Percentiles rank a stretch among this genome's conserved stretches.
phyloP scores from a whole-genome alignment of 306 rosid species.

The Citrullus amarus region DNA sequence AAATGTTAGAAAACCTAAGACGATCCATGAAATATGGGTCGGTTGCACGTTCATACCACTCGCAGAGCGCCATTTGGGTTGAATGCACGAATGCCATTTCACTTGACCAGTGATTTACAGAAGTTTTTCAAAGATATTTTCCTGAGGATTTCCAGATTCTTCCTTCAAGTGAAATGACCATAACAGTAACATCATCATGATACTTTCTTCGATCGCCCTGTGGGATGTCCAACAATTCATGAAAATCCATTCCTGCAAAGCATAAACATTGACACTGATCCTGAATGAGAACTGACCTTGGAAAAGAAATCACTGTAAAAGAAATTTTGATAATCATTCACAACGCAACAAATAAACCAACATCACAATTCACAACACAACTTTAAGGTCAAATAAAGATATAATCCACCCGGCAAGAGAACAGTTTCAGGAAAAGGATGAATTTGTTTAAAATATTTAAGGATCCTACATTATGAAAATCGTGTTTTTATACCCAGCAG shows the following conservation, averaged over 20 bases:
- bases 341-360: background rate
- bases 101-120: slow-evolving; percentile 17
- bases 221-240: slow-evolving; percentile 91
- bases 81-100: slow-evolving; percentile 17
- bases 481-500: background rate
- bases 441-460: background rate
- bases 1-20: background rate
- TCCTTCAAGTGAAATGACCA: slow-evolving; percentile 98
- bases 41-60: slow-evolving; percentile 30
- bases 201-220: slow-evolving; percentile 97
- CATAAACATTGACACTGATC: background rate
- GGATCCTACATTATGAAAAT: background rate
- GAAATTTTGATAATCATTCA: background rate
- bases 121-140: slow-evolving; percentile 53
- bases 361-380: background rate
- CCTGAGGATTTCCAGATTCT: slow-evolving; percentile 99
- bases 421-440: background rate
- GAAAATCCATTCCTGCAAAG: slow-evolving; percentile 89
- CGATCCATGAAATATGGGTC: slow-evolving; percentile 48
- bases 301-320: background rate
- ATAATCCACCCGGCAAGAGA: background rate
- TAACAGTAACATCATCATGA: slow-evolving; percentile 96
- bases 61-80: slow-evolving; percentile 14
- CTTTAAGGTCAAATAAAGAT: background rate
- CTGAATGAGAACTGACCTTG: background rate